Conservation (phyloP, 306 rosid species). For the Leucaena leucocephala region DNA sequence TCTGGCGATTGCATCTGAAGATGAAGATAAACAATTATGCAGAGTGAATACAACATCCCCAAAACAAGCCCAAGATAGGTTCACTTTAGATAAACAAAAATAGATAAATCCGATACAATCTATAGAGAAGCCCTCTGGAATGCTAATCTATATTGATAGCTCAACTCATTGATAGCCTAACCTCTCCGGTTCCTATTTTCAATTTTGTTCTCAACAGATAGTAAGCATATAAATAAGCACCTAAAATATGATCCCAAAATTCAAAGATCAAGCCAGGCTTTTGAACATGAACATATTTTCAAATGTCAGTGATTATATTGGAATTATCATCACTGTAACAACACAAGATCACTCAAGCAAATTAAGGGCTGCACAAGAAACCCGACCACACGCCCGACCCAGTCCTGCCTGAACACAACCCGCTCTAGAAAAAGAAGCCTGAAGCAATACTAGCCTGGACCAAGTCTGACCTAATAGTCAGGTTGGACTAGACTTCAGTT, state of each 20-base stretch:
- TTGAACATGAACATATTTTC: not conserved
- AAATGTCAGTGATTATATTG: not conserved
- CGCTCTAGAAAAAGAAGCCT: no score
- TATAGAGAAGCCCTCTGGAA: constrained; percentile 9
- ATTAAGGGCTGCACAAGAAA: not conserved
- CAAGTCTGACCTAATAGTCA: no score
- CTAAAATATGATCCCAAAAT: not conserved
- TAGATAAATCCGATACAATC: not conserved
- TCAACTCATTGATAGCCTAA: not conserved
- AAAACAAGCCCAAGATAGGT: not conserved
- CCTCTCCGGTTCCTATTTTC: not conserved
- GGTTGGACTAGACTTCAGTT: no score
- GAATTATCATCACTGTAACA: constrained; percentile 2
- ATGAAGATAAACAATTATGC: constrained; percentile 21
- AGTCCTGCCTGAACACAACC: no score
- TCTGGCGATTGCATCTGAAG: constrained; percentile 57
- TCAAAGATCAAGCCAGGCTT: not conserved
- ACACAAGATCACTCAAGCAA: not conserved
- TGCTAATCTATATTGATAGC: not conserved
- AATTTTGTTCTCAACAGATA: not conserved
- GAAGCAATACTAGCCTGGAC: no score
- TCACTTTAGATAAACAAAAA: not conserved
- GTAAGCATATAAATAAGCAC: not conserved
- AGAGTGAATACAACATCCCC: not conserved
- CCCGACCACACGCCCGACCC: no score